Evolutionary conservation across 768 basidiomycete genomes (phyloP), one percentile per base, ranked within the genome.

Genomic region (Clathrus columnatus): DNA sequence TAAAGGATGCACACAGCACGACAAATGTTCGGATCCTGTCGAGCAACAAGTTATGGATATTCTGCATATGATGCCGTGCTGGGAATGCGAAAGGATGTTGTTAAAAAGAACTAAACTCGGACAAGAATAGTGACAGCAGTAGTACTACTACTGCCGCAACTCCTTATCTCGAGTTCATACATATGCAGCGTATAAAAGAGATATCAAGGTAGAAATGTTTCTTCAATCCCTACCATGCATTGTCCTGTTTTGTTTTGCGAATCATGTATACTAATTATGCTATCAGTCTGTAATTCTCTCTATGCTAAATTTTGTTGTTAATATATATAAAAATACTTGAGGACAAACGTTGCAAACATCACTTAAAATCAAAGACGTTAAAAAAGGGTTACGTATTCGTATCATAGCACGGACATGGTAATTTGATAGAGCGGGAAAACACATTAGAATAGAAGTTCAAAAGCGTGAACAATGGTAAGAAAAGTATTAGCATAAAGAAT

Each of bases 41-140:
- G 51, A 43, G 26, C 51, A 53, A 26, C 27, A 44, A 43, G 36
- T 53, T 8, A 43, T 53, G 51, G 32, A 43, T 21, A 41, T 53
- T 5, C 6, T 16, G 41, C 51, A 43, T 21, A 43, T 43, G 18
- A 43, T 53, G 36, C 51, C 51, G 1, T 53, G 51, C 18, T 53
- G 41, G 41, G 51, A 53, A 20, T 53, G 51, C 51, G 51, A 53
- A 44, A 53, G 18, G 30, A 8, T 23, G 5, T 44, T 32, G 21
- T 26, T 53, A 41, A 36, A 36, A n/a, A n/a, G n/a, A n/a, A 36
- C 36, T n/a, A 36, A n/a, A n/a, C 36, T 36, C 10, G 14, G 36
- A 36, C 7, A 36, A 36, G 7, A 36, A 11, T 36, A 36, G 36
- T n/a, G 36, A 36, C 4, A 36, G 36, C 36, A 36, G 36, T 8